phyloP scores from a whole-genome alignment of 371 early-diverging fungal species.

The Mortierella sp. region DNA sequence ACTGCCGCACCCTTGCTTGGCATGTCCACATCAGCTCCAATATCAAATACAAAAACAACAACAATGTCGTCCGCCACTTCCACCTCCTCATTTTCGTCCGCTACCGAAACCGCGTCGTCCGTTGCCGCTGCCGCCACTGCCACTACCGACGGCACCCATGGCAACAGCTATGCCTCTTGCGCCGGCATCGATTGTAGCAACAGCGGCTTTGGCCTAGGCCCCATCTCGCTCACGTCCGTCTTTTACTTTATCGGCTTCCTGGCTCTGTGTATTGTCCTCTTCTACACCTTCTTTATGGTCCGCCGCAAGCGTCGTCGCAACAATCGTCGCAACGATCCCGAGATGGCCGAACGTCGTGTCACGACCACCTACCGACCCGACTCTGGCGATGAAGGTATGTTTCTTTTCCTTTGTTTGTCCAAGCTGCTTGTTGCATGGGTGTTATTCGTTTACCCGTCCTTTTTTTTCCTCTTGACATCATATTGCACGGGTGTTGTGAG shows the following conservation, averaged over 20 bases:
- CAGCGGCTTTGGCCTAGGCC: neutral
- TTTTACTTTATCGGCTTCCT: conserved; percentile 34
- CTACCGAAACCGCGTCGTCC: conserved; percentile 5
- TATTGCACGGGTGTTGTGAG: conserved; percentile 4
- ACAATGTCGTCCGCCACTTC: neutral
- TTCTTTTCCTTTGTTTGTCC: neutral
- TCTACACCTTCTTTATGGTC: conserved; percentile 38
- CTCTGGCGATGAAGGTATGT: conserved; percentile 37
- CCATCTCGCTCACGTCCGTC: conserved; percentile 12
- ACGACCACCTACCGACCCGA: conserved; percentile 35
- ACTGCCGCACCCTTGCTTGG: neutral
- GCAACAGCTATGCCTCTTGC: neutral
- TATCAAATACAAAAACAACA: neutral
- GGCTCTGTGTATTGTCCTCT: conserved; percentile 22
- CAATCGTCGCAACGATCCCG: conserved; percentile 15
- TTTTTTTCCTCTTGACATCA: conserved; percentile 5
- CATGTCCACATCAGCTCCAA: conserved; percentile 8
- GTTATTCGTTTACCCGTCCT: conserved; percentile 4
- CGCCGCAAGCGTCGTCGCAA: conserved; percentile 31
- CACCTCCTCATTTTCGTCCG: neutral
- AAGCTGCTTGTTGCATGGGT: neutral
- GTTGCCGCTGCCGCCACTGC: neutral
- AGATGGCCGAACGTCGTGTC: conserved; percentile 27
- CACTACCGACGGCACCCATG: neutral
- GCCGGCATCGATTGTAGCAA: neutral